Evolutionary conservation across 176 grass and related monocot genomes (phyloP).

Genomic region (Phoenix dactylifera): DNA sequence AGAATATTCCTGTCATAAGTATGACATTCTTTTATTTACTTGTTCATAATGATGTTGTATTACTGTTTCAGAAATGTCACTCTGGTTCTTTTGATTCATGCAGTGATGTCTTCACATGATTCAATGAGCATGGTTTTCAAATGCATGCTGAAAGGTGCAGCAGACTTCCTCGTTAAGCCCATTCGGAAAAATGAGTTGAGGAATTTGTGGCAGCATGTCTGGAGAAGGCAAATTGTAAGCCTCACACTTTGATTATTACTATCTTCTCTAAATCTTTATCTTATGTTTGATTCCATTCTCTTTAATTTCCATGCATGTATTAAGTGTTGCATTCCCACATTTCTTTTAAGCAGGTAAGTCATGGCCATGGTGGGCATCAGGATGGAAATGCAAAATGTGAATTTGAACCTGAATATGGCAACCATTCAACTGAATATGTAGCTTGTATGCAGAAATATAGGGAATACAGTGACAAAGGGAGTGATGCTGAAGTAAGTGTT

Average conservation of each 20-base stretch:
- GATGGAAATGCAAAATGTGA: slow-evolving; percentile 33
- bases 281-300: no score
- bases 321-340: no score
- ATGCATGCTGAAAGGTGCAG: slow-evolving; percentile 96
- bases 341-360: slow-evolving; percentile 37
- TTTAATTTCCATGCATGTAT: no score
- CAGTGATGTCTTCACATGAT: slow-evolving; percentile 99
- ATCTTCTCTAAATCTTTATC: no score
- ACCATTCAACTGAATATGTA: slow-evolving; percentile 21
- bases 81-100: slow-evolving; percentile 20
- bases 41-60: slow-evolving; percentile 8
- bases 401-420: slow-evolving; percentile 3
- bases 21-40: slow-evolving; percentile 9
- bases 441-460: slow-evolving; percentile 28
- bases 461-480: slow-evolving; percentile 78
- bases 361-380: slow-evolving; percentile 40
- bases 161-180: slow-evolving; percentile 96
- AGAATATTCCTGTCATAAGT: slow-evolving; percentile 99
- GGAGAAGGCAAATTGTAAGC: slow-evolving; percentile 90
- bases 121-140: slow-evolving; percentile 96
- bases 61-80: background rate
- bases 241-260: background rate
- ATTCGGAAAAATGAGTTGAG: slow-evolving; percentile 87
- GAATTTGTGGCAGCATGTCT: slow-evolving; percentile 98
- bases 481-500: slow-evolving; percentile 96